phyloP scores from a whole-genome alignment of 1,284 basidiomycete species.

The Irpex sp. region DNA sequence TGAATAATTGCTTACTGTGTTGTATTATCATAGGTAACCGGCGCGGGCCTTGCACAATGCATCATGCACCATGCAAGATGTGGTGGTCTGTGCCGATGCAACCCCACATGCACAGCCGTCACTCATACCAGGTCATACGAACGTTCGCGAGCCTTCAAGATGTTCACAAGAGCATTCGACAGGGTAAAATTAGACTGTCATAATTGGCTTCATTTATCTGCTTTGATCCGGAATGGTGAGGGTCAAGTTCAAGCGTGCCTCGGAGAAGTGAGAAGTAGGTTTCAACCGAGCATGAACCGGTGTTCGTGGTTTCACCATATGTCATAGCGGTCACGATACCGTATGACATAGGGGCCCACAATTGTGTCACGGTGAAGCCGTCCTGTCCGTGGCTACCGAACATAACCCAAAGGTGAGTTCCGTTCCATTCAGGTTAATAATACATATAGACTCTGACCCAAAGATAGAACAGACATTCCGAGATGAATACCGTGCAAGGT shows the following conservation, averaged over 20 bases:
- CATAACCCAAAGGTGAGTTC: not conserved
- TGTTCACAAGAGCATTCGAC: not conserved
- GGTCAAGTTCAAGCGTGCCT: not conserved
- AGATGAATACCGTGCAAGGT: too few species aligned
- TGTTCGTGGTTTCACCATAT: not conserved
- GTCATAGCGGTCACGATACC: not conserved
- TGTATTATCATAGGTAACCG: too few species aligned
- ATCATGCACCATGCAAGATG: not conserved
- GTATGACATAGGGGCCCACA: not conserved
- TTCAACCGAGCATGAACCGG: constrained; percentile 4
- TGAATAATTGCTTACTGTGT: not conserved
- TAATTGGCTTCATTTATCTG: not conserved
- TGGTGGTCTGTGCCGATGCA: not conserved
- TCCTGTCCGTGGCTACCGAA: not conserved
- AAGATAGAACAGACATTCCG: too few species aligned
- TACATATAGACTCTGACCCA: too few species aligned
- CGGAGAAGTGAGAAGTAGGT: constrained; percentile 7
- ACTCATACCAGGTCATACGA: not conserved
- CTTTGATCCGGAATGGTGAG: not conserved
- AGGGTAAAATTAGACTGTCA: not conserved
- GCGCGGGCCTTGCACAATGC: not conserved
- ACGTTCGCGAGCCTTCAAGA: not conserved
- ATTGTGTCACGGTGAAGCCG: not conserved
- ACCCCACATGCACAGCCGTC: not conserved
- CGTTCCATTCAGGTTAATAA: too few species aligned